These are phyloP conservation scores for Danielozyma ontarioensis DNA, from an alignment of 805 yeast species.

Conservation along the genomic window DNA sequence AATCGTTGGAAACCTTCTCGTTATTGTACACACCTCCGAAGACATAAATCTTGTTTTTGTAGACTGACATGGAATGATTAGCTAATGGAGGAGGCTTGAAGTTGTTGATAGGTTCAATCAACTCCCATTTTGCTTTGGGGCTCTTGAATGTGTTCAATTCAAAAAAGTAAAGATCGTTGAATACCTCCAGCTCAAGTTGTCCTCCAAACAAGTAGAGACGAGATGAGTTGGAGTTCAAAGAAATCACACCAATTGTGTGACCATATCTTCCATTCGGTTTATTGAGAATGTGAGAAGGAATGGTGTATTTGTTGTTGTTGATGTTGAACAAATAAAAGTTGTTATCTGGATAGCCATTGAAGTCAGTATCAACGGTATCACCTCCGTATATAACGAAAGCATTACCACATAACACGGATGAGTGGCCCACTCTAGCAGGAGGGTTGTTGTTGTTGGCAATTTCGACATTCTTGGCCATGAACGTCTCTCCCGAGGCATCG, in stretches of 20 bases:
- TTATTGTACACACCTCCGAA: slow-evolving; percentile 86
- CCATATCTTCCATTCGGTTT: slow-evolving; percentile 94
- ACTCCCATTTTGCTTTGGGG: slow-evolving; percentile 81
- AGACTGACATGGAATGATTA: slow-evolving; percentile 84
- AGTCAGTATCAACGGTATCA: slow-evolving; percentile 81
- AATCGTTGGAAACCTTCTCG: slow-evolving; percentile 62
- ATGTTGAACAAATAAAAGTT: slow-evolving; percentile 78
- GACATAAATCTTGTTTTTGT: slow-evolving; percentile 71
- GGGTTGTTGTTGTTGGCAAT: slow-evolving; percentile 73
- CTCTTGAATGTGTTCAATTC: slow-evolving; percentile 83
- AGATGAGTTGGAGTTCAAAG: slow-evolving; percentile 38
- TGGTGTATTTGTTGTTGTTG: slow-evolving; percentile 39
- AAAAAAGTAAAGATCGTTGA: slow-evolving; percentile 79
- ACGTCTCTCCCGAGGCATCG: slow-evolving; percentile 16
- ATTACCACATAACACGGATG: slow-evolving; percentile 85
- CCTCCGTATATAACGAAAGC: slow-evolving; percentile 96
- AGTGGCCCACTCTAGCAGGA: slow-evolving; percentile 96
- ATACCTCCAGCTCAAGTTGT: slow-evolving; percentile 77
- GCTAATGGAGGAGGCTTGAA: slow-evolving; percentile 75
- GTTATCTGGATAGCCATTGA: slow-evolving; percentile 76
- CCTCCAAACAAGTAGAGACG: slow-evolving; percentile 88
- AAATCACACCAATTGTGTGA: slow-evolving; percentile 78
- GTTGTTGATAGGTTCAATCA: slow-evolving; percentile 48
- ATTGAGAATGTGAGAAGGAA: slow-evolving; percentile 39
- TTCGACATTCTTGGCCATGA: slow-evolving; percentile 28